phyloP scores from a whole-genome alignment of 2,329 filamentous ascomycete species.

The Aspergillus sp. region DNA sequence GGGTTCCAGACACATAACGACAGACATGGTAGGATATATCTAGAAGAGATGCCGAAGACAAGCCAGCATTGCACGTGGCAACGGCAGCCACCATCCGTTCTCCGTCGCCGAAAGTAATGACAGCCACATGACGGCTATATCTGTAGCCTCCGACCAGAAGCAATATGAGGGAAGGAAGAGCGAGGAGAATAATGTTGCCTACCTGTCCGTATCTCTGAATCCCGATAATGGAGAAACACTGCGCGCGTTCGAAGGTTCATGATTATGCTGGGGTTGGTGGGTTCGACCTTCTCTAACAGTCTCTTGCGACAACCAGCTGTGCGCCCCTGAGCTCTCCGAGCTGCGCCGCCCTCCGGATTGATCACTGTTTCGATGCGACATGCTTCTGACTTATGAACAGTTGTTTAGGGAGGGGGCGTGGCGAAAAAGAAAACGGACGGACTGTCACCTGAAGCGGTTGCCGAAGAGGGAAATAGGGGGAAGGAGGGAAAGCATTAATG shows the following conservation, averaged over 20 bases:
- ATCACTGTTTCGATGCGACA: constrained; percentile 38
- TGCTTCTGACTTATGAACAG: constrained; percentile 24
- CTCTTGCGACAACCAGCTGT: constrained; percentile 43
- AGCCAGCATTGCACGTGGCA: background rate
- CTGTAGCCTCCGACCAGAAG: background rate
- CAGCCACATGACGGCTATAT: background rate
- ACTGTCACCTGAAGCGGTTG: constrained; percentile 16
- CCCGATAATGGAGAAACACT: constrained; percentile 30
- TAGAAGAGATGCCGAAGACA: background rate
- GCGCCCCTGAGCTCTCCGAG: constrained; percentile 43
- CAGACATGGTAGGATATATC: background rate
- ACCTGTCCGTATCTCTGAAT: constrained; percentile 33
- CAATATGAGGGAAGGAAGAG: background rate
- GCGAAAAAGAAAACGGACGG: constrained; percentile 3
- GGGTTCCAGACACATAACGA: background rate
- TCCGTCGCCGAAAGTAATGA: background rate
- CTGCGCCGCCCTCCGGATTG: constrained; percentile 39
- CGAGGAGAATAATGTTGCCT: constrained; percentile 20
- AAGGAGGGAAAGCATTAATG: constrained; percentile 7
- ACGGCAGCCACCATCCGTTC: background rate
- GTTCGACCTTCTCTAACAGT: constrained; percentile 37
- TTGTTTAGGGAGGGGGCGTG: background rate
- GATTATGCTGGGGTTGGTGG: constrained; percentile 22
- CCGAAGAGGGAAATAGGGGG: constrained; percentile 7
- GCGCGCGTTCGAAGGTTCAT: constrained; percentile 28